Percentiles rank a stretch among this genome's conserved stretches.
These are phyloP conservation scores for Aspergillus unguis DNA, from an alignment of 2,329 filamentous ascomycete genomes.

Conservation along the genomic window DNA sequence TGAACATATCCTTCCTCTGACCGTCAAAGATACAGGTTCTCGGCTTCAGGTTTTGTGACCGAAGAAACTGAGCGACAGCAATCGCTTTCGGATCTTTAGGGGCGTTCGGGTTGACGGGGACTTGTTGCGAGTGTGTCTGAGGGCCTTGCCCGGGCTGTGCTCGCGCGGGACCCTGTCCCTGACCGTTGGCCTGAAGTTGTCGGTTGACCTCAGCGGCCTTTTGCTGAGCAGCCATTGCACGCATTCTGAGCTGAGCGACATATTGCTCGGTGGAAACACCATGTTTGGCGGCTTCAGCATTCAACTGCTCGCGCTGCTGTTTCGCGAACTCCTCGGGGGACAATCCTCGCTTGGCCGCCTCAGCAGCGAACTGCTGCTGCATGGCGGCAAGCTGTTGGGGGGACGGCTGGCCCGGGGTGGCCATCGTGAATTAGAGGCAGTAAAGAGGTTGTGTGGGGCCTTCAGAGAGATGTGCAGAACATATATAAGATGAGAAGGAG, in stretches of 20 bases:
- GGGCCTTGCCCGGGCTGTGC: slow-evolving; percentile 32
- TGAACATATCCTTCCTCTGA: slow-evolving; percentile 97
- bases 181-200: slow-evolving; percentile 32
- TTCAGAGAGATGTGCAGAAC: background rate
- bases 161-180: slow-evolving; percentile 5
- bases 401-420: slow-evolving; percentile 53
- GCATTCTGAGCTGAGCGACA: slow-evolving; percentile 43
- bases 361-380: slow-evolving; percentile 75
- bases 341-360: slow-evolving; percentile 82
- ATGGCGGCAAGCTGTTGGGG: slow-evolving; percentile 83
- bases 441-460: background rate
- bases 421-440: slow-evolving; percentile 28
- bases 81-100: slow-evolving; percentile 86
- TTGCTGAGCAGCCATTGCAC: slow-evolving; percentile 46
- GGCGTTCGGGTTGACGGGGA: slow-evolving; percentile 46
- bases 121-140: slow-evolving; percentile 40
- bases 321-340: slow-evolving; percentile 80
- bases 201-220: slow-evolving; percentile 35
- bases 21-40: slow-evolving; percentile 92
- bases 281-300: slow-evolving; percentile 50
- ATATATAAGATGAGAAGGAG: background rate
- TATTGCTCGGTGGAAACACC: slow-evolving; percentile 52
- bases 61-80: slow-evolving; percentile 84
- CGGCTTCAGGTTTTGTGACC: slow-evolving; percentile 77
- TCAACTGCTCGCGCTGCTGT: slow-evolving; percentile 47